Evolutionary conservation across 2,329 filamentous ascomycete species (phyloP).

Genomic region (Didymella pomorum): DNA sequence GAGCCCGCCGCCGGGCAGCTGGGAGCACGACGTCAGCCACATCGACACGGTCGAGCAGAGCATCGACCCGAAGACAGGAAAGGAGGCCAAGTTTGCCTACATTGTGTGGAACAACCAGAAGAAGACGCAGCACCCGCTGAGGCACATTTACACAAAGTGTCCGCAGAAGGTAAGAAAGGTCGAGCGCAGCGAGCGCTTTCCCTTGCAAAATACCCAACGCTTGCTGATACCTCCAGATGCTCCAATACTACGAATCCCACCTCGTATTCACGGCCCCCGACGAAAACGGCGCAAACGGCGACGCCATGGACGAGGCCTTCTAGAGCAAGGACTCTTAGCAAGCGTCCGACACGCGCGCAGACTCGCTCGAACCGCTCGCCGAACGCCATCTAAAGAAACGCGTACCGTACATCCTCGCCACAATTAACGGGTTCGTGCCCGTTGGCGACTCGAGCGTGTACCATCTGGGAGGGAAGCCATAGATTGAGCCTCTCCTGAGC

Average conservation of each 20-base stretch:
- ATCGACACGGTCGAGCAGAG: constrained; percentile 78
- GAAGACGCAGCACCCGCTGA: constrained; percentile 76
- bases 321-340: not conserved
- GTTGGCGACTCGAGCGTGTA: not conserved
- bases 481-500: no score
- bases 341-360: no score
- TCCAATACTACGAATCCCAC: constrained; percentile 61
- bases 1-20: constrained; percentile 74
- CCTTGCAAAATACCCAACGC: not conserved
- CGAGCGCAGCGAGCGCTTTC: not conserved
- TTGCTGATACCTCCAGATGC: constrained; percentile 42
- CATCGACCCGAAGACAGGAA: constrained; percentile 45
- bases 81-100: constrained; percentile 69
- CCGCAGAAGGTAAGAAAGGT: constrained; percentile 70
- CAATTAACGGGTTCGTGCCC: not conserved
- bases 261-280: constrained; percentile 43
- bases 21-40: constrained; percentile 75
- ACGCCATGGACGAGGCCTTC: constrained; percentile 13
- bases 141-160: constrained; percentile 75
- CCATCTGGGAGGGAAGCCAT: not conserved
- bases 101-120: constrained; percentile 76
- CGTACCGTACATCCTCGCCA: not conserved
- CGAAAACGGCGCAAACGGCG: constrained; percentile 18
- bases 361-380: no score
- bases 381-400: no score